Percentiles rank a stretch among this genome's conserved stretches.
Evolutionary conservation across 2,329 filamentous ascomycete genomes (phyloP).

Genomic region (Cercospora zeina): DNA sequence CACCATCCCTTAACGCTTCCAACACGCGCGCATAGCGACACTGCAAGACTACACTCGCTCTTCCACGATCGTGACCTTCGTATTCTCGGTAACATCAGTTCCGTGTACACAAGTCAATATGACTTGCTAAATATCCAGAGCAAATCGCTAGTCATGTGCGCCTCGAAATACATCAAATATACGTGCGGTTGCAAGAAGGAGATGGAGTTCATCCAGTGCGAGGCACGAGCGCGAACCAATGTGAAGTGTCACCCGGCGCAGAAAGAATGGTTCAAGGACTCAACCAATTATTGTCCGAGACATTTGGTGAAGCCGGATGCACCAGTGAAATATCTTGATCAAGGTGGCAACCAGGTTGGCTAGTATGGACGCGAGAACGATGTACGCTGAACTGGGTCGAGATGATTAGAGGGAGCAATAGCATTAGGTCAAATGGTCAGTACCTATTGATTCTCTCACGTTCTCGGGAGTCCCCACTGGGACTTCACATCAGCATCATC

Average conservation of each 20-base stretch:
- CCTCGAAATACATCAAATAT: constrained; percentile 8
- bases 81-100: neutral
- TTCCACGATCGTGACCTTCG: neutral
- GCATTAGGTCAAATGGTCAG: too few species aligned
- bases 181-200: constrained; percentile 10
- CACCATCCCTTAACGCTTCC: neutral
- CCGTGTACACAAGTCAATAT: neutral
- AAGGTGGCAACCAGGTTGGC: neutral
- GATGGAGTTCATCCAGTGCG: constrained; percentile 9
- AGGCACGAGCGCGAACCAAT: neutral
- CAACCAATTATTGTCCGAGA: constrained; percentile 11
- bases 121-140: neutral
- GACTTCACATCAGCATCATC: too few species aligned
- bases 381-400: too few species aligned
- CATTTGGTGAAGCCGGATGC: constrained; percentile 6
- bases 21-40: neutral
- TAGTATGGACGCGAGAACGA: neutral
- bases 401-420: too few species aligned
- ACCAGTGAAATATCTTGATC: constrained; percentile 5
- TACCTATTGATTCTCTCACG: too few species aligned
- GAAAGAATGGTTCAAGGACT: neutral
- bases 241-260: neutral
- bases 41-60: neutral
- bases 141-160: neutral
- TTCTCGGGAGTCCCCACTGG: too few species aligned